Percentiles rank a stretch among this genome's conserved stretches.
These are phyloP conservation scores for Metschnikowia henanensis DNA, from an alignment of 805 yeast species.

Conservation along the genomic window DNA sequence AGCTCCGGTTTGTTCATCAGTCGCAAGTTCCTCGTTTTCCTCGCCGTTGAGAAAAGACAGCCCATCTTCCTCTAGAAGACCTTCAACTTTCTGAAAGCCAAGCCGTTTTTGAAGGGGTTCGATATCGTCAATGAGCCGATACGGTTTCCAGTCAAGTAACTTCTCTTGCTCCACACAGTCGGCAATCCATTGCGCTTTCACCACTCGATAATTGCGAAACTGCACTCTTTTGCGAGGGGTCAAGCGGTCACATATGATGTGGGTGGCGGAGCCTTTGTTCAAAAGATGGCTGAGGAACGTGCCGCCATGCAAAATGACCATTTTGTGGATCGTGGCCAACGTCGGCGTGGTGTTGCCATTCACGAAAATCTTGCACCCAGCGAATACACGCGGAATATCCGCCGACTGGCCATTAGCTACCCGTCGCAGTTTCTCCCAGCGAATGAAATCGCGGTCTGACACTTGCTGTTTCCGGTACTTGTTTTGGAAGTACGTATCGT, in stretches of 20 bases:
- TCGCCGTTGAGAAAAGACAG: too few species aligned
- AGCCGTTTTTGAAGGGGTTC: conserved; percentile 56
- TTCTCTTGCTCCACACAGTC: conserved; percentile 54
- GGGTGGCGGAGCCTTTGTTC: conserved; percentile 76
- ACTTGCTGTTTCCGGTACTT: conserved; percentile 64
- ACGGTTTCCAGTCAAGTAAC: conserved; percentile 71
- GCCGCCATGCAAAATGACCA: conserved; percentile 82
- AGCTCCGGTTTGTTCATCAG: not conserved
- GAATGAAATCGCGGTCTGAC: conserved; percentile 48
- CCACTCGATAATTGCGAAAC: conserved; percentile 70
- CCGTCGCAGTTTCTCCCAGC: conserved; percentile 47
- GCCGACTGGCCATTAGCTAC: conserved; percentile 14
- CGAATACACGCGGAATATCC: conserved; percentile 45
- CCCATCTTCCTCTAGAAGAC: too few species aligned
- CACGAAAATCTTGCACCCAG: conserved; percentile 68
- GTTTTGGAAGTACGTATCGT: conserved; percentile 59
- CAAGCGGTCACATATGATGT: conserved; percentile 74
- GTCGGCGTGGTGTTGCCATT: conserved; percentile 89
- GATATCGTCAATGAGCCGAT: conserved; percentile 46
- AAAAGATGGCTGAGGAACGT: conserved; percentile 64
- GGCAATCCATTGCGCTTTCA: conserved; percentile 78
- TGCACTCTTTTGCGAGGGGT: conserved; percentile 75
- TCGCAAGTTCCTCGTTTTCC: not conserved
- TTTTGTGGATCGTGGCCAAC: conserved; percentile 64
- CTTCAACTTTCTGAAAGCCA: conserved; percentile 15